Evolutionary conservation across 176 grass and related monocot species (phyloP), one percentile per base, ranked within the genome.

Genomic region (Zoysia japonica): DNA sequence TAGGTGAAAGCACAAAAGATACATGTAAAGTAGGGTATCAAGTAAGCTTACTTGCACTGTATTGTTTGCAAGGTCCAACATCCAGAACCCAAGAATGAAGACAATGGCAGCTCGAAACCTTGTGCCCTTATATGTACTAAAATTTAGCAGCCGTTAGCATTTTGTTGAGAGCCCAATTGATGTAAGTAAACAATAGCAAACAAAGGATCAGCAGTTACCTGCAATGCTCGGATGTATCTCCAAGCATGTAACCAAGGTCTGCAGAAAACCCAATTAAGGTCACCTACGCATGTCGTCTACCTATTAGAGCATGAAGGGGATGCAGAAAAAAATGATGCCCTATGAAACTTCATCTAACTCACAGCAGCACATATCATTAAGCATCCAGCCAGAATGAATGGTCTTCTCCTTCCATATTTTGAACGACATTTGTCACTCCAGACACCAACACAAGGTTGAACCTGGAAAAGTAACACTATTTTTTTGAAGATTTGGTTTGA

Each of bases 221-320:
- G 89, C 92, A 98, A 79, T 98, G 74, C 77, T 94, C 90, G 43
- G 84, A 83, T 61, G 95, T 93, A 76, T 99, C 96, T 41, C 96
- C 96, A 79, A 99, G 85, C 77, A 95, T 71, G 89, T 91, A 94
- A 66, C 96, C 96, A 70, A 99, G 72, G 85, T 99, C 96, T 86
- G 96, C 96, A 93, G 96, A 99, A 91, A 95, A 99, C 48, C 96
- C 96, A 85, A 99, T 92, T 82, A 99, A 87, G 78, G 77, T 93
- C 85, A 99, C 96, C 96, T 99, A 94, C 8, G 80, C 67, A 70
- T 85, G 55, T 80, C 74, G 20, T 69, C 63, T 68, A 60, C 11
- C 81, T 83, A 83, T 79, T 80, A 88, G 88, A 83, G 42, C 68
- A 61, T 17, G 64, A 35, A 67, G n/a, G 70, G 47, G 55, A 59